phyloP scores from a whole-genome alignment of 768 basidiomycete species.

The Trametes coccinea region DNA sequence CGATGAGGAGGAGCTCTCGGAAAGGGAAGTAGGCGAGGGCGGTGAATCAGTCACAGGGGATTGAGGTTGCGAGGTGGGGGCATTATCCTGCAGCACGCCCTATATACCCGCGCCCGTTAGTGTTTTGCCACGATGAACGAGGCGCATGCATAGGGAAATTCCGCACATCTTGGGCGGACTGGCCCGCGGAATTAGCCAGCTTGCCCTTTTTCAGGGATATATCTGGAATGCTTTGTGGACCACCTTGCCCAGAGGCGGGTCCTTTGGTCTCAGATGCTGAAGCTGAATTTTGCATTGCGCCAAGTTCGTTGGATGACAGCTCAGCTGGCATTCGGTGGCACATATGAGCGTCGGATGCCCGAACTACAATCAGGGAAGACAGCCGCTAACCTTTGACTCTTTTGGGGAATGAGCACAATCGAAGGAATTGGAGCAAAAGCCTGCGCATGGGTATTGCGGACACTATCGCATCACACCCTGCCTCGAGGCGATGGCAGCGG shows the following conservation, averaged over 20 bases:
- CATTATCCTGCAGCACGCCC: not conserved
- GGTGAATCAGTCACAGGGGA: not conserved
- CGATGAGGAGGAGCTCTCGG: not conserved
- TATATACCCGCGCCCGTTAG: not conserved
- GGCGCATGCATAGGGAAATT: not conserved
- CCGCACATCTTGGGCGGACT: not conserved
- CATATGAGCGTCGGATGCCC: too few relatives aligned
- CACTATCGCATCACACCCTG: not conserved
- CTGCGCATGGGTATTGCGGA: not conserved
- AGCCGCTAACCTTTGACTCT: too few relatives aligned
- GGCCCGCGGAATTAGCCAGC: not conserved
- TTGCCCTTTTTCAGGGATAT: not conserved
- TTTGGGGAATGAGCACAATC: not conserved
- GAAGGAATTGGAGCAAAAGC: not conserved
- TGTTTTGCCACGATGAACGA: not conserved
- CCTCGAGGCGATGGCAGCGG: not conserved
- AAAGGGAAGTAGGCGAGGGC: not conserved
- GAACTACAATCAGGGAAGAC: too few relatives aligned
- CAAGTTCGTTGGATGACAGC: too few relatives aligned
- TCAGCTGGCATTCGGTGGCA: too few relatives aligned
- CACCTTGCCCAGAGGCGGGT: not conserved
- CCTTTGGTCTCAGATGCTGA: too few relatives aligned
- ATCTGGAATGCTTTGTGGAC: not conserved
- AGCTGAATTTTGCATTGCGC: too few relatives aligned
- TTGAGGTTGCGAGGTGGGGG: not conserved